Base-by-base conservation (phyloP, 1,284 basidiomycete genomes). In the Cutaneotrichosporon sp. region DNA sequence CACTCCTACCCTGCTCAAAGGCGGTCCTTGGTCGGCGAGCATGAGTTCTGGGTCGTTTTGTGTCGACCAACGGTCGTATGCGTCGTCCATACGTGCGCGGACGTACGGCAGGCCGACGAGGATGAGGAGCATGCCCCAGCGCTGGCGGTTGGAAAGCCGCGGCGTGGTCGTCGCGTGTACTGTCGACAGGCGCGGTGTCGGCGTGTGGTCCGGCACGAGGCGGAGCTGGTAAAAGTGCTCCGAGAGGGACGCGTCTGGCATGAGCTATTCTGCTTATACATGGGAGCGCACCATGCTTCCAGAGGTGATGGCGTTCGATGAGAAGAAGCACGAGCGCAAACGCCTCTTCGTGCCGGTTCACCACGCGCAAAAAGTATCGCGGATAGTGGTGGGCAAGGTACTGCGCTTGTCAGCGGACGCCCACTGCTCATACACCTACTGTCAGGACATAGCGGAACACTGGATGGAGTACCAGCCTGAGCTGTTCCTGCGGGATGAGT, bases 381-480 rank as follows among this genome's bases (percentile, higher is more conserved):
- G 96, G 96, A 72, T 97, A 88, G 53, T 86, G 82, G 78, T 97
- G 93, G 1, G 96, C 92, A 63, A 97, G 90, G 45, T 97, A 89
- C 90, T 94, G 60, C 14, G 10, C 10, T 7, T 30, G 49, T 50
- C 35, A 52, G 46, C 17, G 5, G 3, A 2, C 26, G 3, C 23
- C 15, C 22, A 15, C 20, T n/a, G 36, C 21, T 8, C 12, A 8
- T 9, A 18, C 10, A 60, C 84, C 77, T 68, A 92, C 91, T 52
- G 88, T 88, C 41, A 98, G 78, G 51, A 96, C 86, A 78, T 98
- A 98, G 72, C 94, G 91, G 64, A 97, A 78, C 13, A 94, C 93
- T 8, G 96, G 96, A 64, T 97, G 92, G 20, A 98, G 80, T 1
- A 97, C 80, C 63, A 93, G 89, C 56, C 87, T 79, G 20, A 99